Evolutionary conservation across 208 protist genomes (phyloP), one percentile per base, ranked within the genome.

Genomic region (Wallacemonas sp.): DNA sequence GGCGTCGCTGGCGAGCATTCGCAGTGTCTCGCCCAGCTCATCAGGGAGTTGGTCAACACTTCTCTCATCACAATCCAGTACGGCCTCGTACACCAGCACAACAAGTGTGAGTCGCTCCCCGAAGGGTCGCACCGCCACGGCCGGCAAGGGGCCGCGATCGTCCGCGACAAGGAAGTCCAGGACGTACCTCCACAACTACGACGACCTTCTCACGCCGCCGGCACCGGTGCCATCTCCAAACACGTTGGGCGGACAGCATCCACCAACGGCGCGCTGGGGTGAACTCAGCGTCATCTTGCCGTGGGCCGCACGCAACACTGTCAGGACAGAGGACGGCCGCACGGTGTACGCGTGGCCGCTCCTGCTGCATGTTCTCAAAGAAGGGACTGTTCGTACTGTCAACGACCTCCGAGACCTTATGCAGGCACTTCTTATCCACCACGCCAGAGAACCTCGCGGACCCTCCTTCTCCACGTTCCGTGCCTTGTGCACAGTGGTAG

Each of bases 211-310:
- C 2, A 41, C 46, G 37, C 26, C 27, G 32, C 33, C 41, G 21
- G 12, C 50, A 1, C 44, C 55, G 0, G 29, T 32, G 10, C 60
- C 48, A n/a, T 22, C 50, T 22, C 5, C 1, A 5, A 27, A 2
- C 17, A 22, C 65, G 5, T 9, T 17, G 1, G 8, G 37, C 27
- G 24, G 5, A 12, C n/a, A 33, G 9, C 50, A 21, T 17, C 15
- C 30, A 10, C 8, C 50, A 15, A 37, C 50, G 0, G 36, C 38
- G 38, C 50, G 50, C 1, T 46, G 53, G 32, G 69, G 63, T 9
- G 22, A 75, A 36, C 50, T 55, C n/a, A 46, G 48, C 33, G 73
- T 87, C 1, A 71, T 78, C 17, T 60, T 85, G 13, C 76, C 79
- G 12, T 92, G 81, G 79, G 62, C 68, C 17, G 12, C 48, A 29